Percentiles rank a stretch among this genome's conserved stretches.
Conservation (phyloP, 805 yeast genomes). For the Millerago galiae region DNA sequence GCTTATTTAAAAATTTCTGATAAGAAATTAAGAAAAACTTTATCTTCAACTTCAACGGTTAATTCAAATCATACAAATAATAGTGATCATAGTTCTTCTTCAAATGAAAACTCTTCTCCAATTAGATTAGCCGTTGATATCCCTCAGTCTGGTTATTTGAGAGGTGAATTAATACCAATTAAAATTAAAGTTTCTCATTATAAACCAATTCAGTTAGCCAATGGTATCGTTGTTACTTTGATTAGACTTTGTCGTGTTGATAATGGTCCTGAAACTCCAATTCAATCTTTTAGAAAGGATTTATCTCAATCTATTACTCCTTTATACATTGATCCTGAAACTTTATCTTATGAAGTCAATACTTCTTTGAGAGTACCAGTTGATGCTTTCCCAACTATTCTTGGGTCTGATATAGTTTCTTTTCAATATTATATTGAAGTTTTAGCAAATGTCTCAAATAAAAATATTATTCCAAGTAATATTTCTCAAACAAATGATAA, state of each 20-base stretch:
- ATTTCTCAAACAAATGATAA: conserved; percentile 22
- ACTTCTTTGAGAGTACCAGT: conserved; percentile 70
- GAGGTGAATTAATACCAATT: conserved; percentile 78
- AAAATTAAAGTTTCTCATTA: conserved; percentile 62
- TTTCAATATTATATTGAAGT: conserved; percentile 85
- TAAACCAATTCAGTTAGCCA: conserved; percentile 59
- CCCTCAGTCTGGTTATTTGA: conserved; percentile 61
- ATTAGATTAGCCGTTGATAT: conserved; percentile 39
- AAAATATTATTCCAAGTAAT: conserved; percentile 28
- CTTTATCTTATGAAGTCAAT: conserved; percentile 48
- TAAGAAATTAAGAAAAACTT: conserved; percentile 31
- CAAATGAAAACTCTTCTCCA: conserved; percentile 15
- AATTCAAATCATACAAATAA: conserved; percentile 24
- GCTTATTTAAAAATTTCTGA: conserved; percentile 54
- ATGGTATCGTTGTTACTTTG: conserved; percentile 72
- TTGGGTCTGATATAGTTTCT: conserved; percentile 62
- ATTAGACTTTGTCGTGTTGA: conserved; percentile 73
- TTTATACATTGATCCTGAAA: conserved; percentile 64
- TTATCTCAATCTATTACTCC: conserved; percentile 73
- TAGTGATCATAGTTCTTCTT: conserved; percentile 19
- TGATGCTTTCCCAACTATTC: conserved; percentile 80
- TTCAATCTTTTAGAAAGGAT: conserved; percentile 70
- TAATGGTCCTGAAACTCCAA: conserved; percentile 45
- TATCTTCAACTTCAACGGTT: conserved; percentile 36
- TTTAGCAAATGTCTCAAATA: conserved; percentile 70